Evolutionary conservation across 192 early-diverging fungal species (phyloP).

Genomic region (Coemansia nantahalensis): DNA sequence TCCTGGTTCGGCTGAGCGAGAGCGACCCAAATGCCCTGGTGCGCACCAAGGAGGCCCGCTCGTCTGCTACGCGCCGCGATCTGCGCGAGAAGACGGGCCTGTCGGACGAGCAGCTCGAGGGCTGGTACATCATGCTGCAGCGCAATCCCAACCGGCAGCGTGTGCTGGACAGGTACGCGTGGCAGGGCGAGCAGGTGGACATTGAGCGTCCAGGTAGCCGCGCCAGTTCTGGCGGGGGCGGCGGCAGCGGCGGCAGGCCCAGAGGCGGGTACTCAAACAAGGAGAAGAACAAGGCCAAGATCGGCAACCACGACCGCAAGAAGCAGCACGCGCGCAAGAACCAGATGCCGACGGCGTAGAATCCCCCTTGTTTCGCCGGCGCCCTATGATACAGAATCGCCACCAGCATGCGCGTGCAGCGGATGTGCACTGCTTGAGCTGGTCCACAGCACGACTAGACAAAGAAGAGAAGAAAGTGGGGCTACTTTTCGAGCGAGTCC

Average conservation of each 20-base stretch:
- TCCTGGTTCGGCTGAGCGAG: slow-evolving; percentile 60
- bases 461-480: background rate
- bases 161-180: slow-evolving; percentile 61
- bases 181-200: slow-evolving; percentile 52
- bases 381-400: no score
- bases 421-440: no score
- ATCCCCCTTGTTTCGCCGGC: no score
- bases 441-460: no score
- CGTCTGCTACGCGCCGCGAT: slow-evolving; percentile 56
- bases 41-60: slow-evolving; percentile 57
- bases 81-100: slow-evolving; percentile 68
- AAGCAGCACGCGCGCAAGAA: slow-evolving; percentile 69
- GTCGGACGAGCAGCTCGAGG: slow-evolving; percentile 90
- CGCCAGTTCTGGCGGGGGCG: background rate
- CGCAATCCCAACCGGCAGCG: slow-evolving; percentile 71
- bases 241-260: background rate
- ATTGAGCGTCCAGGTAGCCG: slow-evolving; percentile 2
- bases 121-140: slow-evolving; percentile 87
- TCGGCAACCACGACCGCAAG: slow-evolving; percentile 75
- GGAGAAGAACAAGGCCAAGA: slow-evolving; percentile 62
- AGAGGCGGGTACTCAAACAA: slow-evolving; percentile 44
- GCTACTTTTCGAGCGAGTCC: slow-evolving; percentile 7
- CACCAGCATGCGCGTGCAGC: no score
- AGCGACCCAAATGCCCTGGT: slow-evolving; percentile 65
- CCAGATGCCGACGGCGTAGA: background rate